Percentiles rank a stretch among this genome's conserved stretches.
These are phyloP conservation scores for Cyclaneusma minus DNA, from an alignment of 2,329 filamentous ascomycete genomes.

Conservation along the genomic window DNA sequence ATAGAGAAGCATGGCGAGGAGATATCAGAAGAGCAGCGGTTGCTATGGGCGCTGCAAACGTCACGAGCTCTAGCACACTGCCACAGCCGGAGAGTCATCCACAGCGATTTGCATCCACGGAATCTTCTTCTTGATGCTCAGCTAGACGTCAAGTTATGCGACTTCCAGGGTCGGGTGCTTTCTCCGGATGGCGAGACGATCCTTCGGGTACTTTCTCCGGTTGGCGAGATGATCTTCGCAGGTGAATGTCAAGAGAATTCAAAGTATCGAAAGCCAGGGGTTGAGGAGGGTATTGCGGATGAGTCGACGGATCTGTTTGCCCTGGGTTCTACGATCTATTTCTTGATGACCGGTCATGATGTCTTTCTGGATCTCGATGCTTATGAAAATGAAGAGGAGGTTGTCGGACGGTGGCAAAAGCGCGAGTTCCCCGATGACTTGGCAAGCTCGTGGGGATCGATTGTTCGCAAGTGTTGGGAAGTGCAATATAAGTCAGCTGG, in stretches of 20 bases:
- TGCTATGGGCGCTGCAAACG: background rate
- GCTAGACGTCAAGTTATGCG: conserved; percentile 7
- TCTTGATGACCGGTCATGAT: conserved; percentile 8
- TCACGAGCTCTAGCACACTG: background rate
- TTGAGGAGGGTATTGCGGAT: conserved; percentile 4
- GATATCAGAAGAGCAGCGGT: background rate
- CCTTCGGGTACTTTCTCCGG: conserved; percentile 4
- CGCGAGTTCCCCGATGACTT: conserved; percentile 5
- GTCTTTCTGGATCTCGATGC: conserved; percentile 9
- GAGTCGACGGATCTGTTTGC: conserved; percentile 10
- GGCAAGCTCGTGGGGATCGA: no score
- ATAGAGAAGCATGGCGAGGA: background rate
- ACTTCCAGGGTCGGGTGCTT: conserved; percentile 8
- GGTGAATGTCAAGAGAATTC: conserved; percentile 5
- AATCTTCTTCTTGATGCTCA: conserved; percentile 9
- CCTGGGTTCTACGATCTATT: conserved; percentile 10
- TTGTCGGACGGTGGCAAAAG: conserved; percentile 6
- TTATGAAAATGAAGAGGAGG: conserved; percentile 6
- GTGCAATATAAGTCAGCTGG: background rate
- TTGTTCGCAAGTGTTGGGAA: conserved; percentile 3
- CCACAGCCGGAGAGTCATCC: conserved; percentile 3
- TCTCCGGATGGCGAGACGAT: conserved; percentile 6
- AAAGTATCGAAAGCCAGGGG: conserved; percentile 7
- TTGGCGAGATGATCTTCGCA: conserved; percentile 6
- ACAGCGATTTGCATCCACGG: conserved; percentile 8